Evolutionary conservation across 2,329 filamentous ascomycete genomes (phyloP), one percentile per base, ranked within the genome.

Genomic region (Diaporthe caulivora): DNA sequence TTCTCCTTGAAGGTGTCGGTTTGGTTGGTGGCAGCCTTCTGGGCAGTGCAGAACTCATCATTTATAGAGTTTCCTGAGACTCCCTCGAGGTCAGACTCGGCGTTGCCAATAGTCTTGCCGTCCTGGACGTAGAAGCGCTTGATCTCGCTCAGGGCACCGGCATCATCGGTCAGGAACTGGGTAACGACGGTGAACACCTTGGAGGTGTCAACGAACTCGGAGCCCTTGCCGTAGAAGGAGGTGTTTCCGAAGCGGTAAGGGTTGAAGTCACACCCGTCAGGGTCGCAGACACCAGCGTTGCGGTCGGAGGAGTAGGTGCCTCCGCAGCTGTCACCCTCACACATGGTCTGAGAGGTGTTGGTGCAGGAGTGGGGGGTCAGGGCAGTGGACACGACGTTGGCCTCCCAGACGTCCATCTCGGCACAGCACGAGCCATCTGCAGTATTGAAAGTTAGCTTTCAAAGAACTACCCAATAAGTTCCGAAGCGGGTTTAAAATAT

Each of bases 221-320:
- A 82, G 67, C 82, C 83, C n/a, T 76, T 78, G 69, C 91, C 92
- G 84, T 90, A 93, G 86, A 92, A 93, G 81, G 82, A 83, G 74
- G 84, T 84, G 82, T 91, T 87, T 75, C 92, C 92, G 86, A 90
- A 86, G 80, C 91, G 91, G 88, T 89, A 93, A 51, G 87, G 80
- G 87, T 93, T 92, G 87, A 92, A 93, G 81, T 93, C 92, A 78
- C 92, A 93, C 53, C 92, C 92, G 78, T 92, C 91, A 75, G 90
- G 89, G 80, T 93, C 92, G 81, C 92, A 93, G 73, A 88, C 82
- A 70, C 91, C 91, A 34, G 79, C 83, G 80, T 93, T 93, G 75
- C 91, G 90, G 77, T 87, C 82, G 65, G 77, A 70, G 69, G 82
- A 84, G 78, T 87, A 89, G 47, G 87, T 86, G 73, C 87, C 90